Evolutionary conservation across 2,329 filamentous ascomycete genomes (phyloP), one percentile per base, ranked within the genome.

Genomic region (Lomentospora prolificans): DNA sequence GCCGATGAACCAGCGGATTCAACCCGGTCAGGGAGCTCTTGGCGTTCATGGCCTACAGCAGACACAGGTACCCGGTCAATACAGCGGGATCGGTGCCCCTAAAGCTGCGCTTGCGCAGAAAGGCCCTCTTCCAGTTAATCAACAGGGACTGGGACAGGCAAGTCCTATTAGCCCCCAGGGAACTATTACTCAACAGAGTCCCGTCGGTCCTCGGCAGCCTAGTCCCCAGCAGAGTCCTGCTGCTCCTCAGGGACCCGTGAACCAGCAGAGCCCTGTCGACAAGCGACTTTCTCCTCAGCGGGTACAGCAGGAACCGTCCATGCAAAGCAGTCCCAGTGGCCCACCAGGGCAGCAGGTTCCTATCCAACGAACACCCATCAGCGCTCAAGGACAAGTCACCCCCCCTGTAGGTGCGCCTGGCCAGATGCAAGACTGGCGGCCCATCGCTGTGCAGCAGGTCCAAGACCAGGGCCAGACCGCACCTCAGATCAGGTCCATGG

Each of bases 371-470:
- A 3, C n/a, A 3, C 36, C 36, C 36, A 19, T 41, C 36, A 17
- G 12, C 36, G n/a, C n/a, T 5, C 36, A 41, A 19, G 36, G 36
- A 19, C 36, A 41, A 7, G 36, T 25, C 1, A 17, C 4, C 2
- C 17, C 19, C 5, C 17, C 44, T 25, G 22, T 22, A 22, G 44
- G 44, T 4, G 17, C 44, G 10, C 44, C 44, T 4, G 24, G 25
- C n/a, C 52, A 44, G n/a, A 46, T 46, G 52, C 52, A 54, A 12
- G 24, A 44, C 22, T 54, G 52, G 52, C 44, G 52, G 14, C 52
- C 52, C 3, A 31, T 54, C 46, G 22, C 52, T 31, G 52, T 54
- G 24, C 52, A 19, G 52, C 52, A 54, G 25, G 36, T 14, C n/a
- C 46, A 24, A 50, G 46, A 50, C 17, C 10, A 30, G 27, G 25